Conservation (phyloP, 306 rosid genomes). For the Vicia sativa region DNA sequence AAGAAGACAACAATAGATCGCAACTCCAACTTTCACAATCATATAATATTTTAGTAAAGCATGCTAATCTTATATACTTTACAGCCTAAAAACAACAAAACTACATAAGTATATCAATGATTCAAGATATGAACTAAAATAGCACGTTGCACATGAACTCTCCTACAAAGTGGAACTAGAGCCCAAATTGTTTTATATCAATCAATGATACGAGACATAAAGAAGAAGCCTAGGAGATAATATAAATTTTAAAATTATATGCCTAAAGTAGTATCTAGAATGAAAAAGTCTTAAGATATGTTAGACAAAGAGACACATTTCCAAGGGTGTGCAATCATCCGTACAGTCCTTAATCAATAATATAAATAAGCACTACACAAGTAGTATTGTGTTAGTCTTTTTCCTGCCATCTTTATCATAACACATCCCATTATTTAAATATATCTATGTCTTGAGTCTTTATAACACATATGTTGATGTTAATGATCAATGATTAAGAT, state of each 20-base stretch:
- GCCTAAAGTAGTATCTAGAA: not conserved
- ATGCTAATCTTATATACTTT: conserved; percentile 9
- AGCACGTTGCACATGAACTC: not conserved
- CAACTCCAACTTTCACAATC: not conserved
- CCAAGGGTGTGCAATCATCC: conserved; percentile 7
- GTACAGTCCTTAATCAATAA: not conserved
- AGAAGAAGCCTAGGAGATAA: not conserved
- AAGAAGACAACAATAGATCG: not conserved
- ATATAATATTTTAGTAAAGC: conserved; percentile 8
- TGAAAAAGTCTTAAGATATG: not conserved
- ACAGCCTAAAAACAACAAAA: conserved; percentile 3
- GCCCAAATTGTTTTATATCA: not conserved
- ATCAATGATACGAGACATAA: not conserved
- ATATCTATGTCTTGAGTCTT: not conserved
- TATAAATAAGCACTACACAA: not conserved
- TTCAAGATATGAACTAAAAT: conserved; percentile 5
- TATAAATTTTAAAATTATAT: not conserved
- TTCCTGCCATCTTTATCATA: not conserved
- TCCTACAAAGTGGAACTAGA: not conserved
- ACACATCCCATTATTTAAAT: not conserved
- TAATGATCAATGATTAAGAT: not conserved
- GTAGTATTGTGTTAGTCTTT: not conserved
- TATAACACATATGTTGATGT: not conserved
- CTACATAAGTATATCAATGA: conserved; percentile 8
- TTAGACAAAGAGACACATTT: not conserved